These are phyloP conservation scores for Mycena alexandri DNA, from an alignment of 768 basidiomycete genomes.

Conservation along the genomic window DNA sequence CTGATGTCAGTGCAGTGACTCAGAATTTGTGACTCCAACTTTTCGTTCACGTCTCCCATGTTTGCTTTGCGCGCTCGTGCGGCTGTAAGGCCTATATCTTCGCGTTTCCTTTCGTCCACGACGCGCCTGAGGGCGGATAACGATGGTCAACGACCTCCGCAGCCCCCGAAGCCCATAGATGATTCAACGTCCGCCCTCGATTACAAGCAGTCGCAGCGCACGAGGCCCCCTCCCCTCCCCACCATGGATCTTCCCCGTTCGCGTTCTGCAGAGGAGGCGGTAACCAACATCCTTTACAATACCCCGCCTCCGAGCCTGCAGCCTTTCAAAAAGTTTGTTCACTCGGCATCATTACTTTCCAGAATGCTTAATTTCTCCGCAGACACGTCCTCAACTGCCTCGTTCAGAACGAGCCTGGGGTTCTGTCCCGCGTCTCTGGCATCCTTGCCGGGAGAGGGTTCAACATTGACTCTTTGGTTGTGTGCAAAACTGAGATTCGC, in stretches of 20 bases:
- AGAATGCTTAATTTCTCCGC: constrained; percentile 19
- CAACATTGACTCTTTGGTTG: constrained; percentile 98
- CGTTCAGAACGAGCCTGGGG: constrained; percentile 99
- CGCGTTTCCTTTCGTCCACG: constrained; percentile 56
- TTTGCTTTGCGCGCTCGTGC: constrained; percentile 49
- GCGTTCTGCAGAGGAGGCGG: constrained; percentile 93
- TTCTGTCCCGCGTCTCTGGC: constrained; percentile 97
- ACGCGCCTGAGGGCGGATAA: constrained; percentile 47
- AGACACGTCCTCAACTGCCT: constrained; percentile 98
- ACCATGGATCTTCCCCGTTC: constrained; percentile 86
- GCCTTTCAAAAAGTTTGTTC: constrained; percentile 89
- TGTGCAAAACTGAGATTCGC: constrained; percentile 96
- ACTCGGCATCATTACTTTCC: not conserved
- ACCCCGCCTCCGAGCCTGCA: constrained; percentile 92
- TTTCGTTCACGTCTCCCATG: constrained; percentile 34
- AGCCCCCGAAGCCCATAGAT: constrained; percentile 84
- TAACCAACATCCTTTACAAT: constrained; percentile 97
- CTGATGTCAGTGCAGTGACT: not conserved
- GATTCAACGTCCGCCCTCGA: constrained; percentile 96
- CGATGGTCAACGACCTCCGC: constrained; percentile 59
- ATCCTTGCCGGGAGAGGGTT: constrained; percentile 97
- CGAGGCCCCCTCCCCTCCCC: constrained; percentile 87
- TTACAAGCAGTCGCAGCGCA: constrained; percentile 83
- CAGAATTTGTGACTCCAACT: constrained; percentile 21
- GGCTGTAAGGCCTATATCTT: constrained; percentile 42